phyloP scores from a whole-genome alignment of 306 rosid genomes.

The Mucuna pruriens region DNA sequence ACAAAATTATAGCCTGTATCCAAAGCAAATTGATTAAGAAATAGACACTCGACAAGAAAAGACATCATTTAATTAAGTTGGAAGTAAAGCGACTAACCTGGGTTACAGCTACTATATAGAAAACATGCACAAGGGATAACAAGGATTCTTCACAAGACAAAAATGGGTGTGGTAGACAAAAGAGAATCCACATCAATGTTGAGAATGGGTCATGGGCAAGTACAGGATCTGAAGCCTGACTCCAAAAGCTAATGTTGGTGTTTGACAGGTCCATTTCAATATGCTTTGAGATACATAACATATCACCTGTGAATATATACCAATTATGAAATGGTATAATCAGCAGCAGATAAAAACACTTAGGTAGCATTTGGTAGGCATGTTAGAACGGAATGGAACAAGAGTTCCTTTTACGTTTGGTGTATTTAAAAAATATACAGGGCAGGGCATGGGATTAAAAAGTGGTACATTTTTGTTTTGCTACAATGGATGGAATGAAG shows the following conservation, averaged over 20 bases:
- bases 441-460: too few species aligned
- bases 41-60: slow-evolving; percentile 26
- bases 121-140: slow-evolving; percentile 78
- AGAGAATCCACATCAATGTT: slow-evolving; percentile 94
- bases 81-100: slow-evolving; percentile 65
- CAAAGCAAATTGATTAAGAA: slow-evolving; percentile 40
- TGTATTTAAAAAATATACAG: too few species aligned
- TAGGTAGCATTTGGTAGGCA: not conserved
- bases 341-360: slow-evolving; percentile 15
- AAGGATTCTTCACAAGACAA: slow-evolving; percentile 82
- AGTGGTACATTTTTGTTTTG: not conserved
- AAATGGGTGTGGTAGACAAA: slow-evolving; percentile 87
- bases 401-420: too few species aligned
- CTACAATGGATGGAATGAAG: not conserved
- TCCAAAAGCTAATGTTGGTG: slow-evolving; percentile 74
- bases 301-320: slow-evolving; percentile 57
- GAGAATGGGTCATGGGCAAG: slow-evolving; percentile 88
- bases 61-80: slow-evolving; percentile 17
- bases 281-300: slow-evolving; percentile 59
- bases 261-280: slow-evolving; percentile 52
- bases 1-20: slow-evolving; percentile 72
- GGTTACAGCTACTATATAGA: slow-evolving; percentile 79
- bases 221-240: slow-evolving; percentile 81
- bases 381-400: not conserved
- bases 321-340: slow-evolving; percentile 27